Evolutionary conservation across 306 rosid species (phyloP).

Genomic region (Alnus glutinosa): DNA sequence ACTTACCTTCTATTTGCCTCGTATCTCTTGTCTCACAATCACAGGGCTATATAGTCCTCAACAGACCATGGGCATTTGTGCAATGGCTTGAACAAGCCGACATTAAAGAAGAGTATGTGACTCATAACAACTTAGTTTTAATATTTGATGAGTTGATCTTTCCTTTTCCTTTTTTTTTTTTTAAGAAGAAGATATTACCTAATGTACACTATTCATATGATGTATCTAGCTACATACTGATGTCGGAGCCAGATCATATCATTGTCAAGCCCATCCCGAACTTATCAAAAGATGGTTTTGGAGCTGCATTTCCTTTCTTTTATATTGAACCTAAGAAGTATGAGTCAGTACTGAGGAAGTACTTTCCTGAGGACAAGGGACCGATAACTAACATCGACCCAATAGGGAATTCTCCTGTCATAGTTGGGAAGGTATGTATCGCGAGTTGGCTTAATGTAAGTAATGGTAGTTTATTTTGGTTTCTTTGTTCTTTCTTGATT

Average conservation of each 20-base stretch:
- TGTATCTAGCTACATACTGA: constrained; percentile 77
- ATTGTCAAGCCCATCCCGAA: constrained; percentile 96
- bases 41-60: constrained; percentile 98
- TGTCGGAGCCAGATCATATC: constrained; percentile 95
- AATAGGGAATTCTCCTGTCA: constrained; percentile 96
- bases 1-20: constrained; percentile 10
- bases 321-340: constrained; percentile 92
- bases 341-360: constrained; percentile 72
- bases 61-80: constrained; percentile 99
- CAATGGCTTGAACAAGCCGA: constrained; percentile 94
- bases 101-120: constrained; percentile 90
- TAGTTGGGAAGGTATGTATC: constrained; percentile 76
- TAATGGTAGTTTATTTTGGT: constrained; percentile 11
- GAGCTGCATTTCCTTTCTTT: constrained; percentile 97
- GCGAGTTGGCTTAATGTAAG: constrained; percentile 16
- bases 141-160: not conserved
- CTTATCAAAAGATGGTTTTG: constrained; percentile 76
- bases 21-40: constrained; percentile 1
- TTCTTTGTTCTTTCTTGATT: constrained; percentile 17
- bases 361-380: constrained; percentile 75
- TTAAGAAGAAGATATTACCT: constrained; percentile 5
- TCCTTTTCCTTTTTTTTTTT: not conserved
- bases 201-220: not conserved
- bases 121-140: constrained; percentile 22
- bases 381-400: constrained; percentile 85